Conservation (phyloP, 225 moss, liverwort and hornwort genomes). For the Anthoceros angustus region DNA sequence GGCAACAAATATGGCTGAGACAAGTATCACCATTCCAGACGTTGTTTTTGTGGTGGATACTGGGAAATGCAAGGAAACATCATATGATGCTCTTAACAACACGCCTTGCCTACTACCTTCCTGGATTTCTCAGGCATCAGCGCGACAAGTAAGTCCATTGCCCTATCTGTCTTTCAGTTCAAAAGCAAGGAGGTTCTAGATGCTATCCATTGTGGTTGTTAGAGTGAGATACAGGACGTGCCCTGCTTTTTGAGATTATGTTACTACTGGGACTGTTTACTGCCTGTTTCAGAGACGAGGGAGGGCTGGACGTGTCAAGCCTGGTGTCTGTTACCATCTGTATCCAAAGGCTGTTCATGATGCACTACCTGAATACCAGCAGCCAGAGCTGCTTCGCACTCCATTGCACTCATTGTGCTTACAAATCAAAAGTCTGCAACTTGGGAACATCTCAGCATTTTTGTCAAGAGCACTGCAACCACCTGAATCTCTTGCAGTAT, state of each 20-base stretch:
- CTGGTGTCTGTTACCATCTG: conserved; percentile 76
- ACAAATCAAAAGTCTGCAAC: conserved; percentile 84
- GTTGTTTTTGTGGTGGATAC: conserved; percentile 89
- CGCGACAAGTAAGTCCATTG: conserved; percentile 32
- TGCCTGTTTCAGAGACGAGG: conserved; percentile 35
- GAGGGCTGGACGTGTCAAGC: conserved; percentile 85
- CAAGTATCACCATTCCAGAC: conserved; percentile 93
- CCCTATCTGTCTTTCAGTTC: no score
- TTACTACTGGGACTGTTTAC: background rate
- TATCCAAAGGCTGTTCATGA: conserved; percentile 83
- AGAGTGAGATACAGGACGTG: background rate
- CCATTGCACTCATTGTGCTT: conserved; percentile 92
- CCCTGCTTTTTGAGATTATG: background rate
- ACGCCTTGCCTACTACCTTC: conserved; percentile 86
- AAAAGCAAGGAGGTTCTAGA: no score
- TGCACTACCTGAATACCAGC: conserved; percentile 81
- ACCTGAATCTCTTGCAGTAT: conserved; percentile 67
- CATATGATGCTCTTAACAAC: conserved; percentile 97
- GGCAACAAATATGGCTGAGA: conserved; percentile 99
- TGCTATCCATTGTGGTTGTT: background rate
- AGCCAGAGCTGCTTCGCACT: conserved; percentile 86
- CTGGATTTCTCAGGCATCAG: conserved; percentile 96
- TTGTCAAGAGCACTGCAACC: conserved; percentile 78
- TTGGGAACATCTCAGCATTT: conserved; percentile 75
- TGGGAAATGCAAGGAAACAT: conserved; percentile 97